These are phyloP conservation scores for Kernera saxatilis DNA, from an alignment of 345 rosid species.

Conservation along the genomic window DNA sequence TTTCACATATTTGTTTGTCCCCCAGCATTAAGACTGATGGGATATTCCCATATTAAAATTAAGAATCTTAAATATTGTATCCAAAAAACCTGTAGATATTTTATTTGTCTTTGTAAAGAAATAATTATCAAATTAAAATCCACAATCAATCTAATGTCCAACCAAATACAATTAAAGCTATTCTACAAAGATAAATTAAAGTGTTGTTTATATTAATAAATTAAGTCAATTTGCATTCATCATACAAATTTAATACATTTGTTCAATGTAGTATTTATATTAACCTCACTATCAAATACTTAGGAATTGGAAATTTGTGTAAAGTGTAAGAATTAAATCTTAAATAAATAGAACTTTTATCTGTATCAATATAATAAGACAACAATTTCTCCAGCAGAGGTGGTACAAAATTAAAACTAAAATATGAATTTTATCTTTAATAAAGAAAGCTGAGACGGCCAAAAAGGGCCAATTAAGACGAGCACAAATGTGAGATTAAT, in stretches of 20 bases:
- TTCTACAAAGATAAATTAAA: neutral
- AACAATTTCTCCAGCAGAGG: neutral
- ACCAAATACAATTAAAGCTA: conserved; percentile 9
- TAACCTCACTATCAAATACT: neutral
- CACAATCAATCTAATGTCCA: conserved; percentile 13
- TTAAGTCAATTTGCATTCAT: conserved; percentile 1
- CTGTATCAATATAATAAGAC: conserved; percentile 4
- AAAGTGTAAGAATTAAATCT: conserved; percentile 1
- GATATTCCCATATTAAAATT: conserved; percentile 5
- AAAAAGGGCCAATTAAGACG: neutral
- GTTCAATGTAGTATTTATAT: neutral
- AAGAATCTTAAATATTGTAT: conserved; percentile 1
- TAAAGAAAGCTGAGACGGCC: neutral
- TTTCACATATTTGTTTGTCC: conserved; percentile 10
- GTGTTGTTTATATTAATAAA: neutral
- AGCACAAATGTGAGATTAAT: neutral
- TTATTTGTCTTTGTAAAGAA: neutral
- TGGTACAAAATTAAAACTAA: neutral
- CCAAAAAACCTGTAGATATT: neutral
- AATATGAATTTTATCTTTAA: neutral
- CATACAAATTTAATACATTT: neutral
- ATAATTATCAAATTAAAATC: neutral
- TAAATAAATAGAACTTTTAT: neutral
- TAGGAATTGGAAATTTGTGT: neutral
- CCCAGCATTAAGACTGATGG: conserved; percentile 7